Conservation (phyloP, 2,329 filamentous ascomycete species). For the Orbilia oligospora region DNA sequence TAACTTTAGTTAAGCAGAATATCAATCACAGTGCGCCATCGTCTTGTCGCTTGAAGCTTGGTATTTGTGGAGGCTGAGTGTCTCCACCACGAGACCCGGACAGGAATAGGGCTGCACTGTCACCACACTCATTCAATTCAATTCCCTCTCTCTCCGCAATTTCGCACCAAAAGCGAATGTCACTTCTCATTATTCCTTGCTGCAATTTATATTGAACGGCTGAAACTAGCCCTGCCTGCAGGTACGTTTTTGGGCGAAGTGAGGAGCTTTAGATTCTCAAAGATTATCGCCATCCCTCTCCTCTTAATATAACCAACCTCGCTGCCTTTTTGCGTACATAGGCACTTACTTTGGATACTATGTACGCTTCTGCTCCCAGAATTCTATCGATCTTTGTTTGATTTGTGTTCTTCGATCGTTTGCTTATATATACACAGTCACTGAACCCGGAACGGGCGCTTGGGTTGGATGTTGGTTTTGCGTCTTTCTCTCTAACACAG, state of each 20-base stretch:
- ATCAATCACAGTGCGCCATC: conserved; percentile 43
- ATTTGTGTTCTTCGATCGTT: background rate
- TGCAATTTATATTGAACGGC: conserved; percentile 53
- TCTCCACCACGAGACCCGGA: conserved; percentile 33
- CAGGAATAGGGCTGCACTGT: conserved; percentile 58
- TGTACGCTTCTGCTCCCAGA: conserved; percentile 11
- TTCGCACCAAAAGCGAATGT: conserved; percentile 57
- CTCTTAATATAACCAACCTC: conserved; percentile 34
- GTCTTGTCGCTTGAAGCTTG: conserved; percentile 55
- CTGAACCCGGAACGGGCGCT: conserved; percentile 34
- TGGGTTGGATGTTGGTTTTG: conserved; percentile 31
- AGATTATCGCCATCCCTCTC: conserved; percentile 46
- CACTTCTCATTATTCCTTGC: conserved; percentile 32
- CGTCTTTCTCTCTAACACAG: conserved; percentile 9
- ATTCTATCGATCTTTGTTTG: conserved; percentile 1
- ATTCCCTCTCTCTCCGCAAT: conserved; percentile 46
- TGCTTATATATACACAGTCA: conserved; percentile 24
- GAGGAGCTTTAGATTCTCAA: conserved; percentile 40
- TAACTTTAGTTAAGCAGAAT: too few relatives aligned
- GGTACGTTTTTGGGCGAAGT: conserved; percentile 54
- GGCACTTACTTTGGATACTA: too few relatives aligned
- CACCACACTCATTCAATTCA: conserved; percentile 37
- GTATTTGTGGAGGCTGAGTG: conserved; percentile 59
- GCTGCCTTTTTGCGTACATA: background rate
- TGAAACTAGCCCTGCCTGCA: conserved; percentile 55